These are phyloP conservation scores for Cladophialophora psammophila DNA, from an alignment of 2,329 filamentous ascomycete genomes.

Conservation along the genomic window DNA sequence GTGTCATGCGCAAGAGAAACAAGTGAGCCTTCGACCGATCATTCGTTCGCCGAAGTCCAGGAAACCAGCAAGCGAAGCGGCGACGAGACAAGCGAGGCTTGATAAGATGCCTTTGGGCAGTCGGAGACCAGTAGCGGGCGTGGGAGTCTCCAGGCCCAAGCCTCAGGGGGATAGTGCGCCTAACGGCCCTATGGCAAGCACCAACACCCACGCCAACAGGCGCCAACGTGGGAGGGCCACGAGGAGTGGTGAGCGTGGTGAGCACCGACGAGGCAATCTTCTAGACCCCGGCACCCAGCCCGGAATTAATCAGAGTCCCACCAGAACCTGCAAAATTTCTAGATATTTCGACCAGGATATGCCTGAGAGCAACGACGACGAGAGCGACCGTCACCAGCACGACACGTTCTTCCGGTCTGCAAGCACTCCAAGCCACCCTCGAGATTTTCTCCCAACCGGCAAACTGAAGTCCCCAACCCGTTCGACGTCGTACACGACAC, in stretches of 20 bases:
- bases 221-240: slow-evolving; percentile 11
- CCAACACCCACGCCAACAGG: slow-evolving; percentile 16
- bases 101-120: slow-evolving; percentile 12
- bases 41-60: slow-evolving; percentile 11
- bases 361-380: slow-evolving; percentile 10
- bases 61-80: slow-evolving; percentile 16
- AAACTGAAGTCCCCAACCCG: slow-evolving; percentile 31
- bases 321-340: slow-evolving; percentile 30
- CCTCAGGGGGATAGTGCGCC: slow-evolving; percentile 23
- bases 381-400: slow-evolving; percentile 14
- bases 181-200: slow-evolving; percentile 18
- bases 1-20: slow-evolving; percentile 20
- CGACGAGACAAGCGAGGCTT: slow-evolving; percentile 7
- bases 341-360: slow-evolving; percentile 35
- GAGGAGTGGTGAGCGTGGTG: slow-evolving; percentile 4
- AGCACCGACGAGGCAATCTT: slow-evolving; percentile 6
- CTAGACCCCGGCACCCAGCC: slow-evolving; percentile 18
- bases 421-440: slow-evolving; percentile 1
- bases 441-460: slow-evolving; percentile 17
- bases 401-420: slow-evolving; percentile 12
- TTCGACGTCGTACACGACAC: slow-evolving; percentile 36
- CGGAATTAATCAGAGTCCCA: slow-evolving; percentile 22
- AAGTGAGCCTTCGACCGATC: not conserved
- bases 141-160: slow-evolving; percentile 15
- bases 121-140: slow-evolving; percentile 25